Evolutionary conservation across 1,139 yeast species (phyloP).

Genomic region (Kurtzmaniella natalensis): DNA sequence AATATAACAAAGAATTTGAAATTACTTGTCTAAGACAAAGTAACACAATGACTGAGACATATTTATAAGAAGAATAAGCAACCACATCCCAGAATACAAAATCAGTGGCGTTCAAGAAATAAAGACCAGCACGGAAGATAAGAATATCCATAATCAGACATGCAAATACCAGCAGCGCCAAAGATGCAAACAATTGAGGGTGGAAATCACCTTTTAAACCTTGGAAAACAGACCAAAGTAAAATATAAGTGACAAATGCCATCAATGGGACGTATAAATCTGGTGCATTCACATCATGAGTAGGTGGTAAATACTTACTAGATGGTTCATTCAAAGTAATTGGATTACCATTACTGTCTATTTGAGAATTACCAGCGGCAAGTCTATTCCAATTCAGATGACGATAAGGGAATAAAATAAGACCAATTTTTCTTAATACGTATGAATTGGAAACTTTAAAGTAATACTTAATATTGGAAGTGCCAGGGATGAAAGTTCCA

Average conservation of each 20-base stretch:
- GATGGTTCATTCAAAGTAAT: conserved; percentile 25
- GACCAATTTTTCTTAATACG: conserved; percentile 66
- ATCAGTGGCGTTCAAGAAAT: conserved; percentile 45
- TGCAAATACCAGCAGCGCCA: conserved; percentile 88
- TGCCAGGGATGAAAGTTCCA: conserved; percentile 47
- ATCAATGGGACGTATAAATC: conserved; percentile 93
- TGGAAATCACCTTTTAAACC: conserved; percentile 91
- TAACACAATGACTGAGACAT: conserved; percentile 67
- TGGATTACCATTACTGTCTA: conserved; percentile 15
- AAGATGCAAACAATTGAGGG: conserved; percentile 86
- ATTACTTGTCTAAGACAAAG: conserved; percentile 45
- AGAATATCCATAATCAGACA: conserved; percentile 66
- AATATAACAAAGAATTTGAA: conserved; percentile 34
- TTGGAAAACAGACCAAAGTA: conserved; percentile 79
- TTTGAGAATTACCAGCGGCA: conserved; percentile 35
- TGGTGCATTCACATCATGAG: conserved; percentile 87
- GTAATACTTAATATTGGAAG: conserved; percentile 66
- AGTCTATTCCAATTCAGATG: conserved; percentile 75
- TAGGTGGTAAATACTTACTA: conserved; percentile 65
- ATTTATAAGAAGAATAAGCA: conserved; percentile 92
- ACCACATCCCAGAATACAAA: conserved; percentile 72
- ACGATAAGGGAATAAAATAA: conserved; percentile 82
- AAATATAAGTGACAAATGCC: conserved; percentile 86
- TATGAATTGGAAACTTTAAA: conserved; percentile 90
- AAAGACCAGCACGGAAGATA: conserved; percentile 42